Evolutionary conservation across 1,284 basidiomycete genomes (phyloP).

Genomic region (Heterobasidion occidentale): DNA sequence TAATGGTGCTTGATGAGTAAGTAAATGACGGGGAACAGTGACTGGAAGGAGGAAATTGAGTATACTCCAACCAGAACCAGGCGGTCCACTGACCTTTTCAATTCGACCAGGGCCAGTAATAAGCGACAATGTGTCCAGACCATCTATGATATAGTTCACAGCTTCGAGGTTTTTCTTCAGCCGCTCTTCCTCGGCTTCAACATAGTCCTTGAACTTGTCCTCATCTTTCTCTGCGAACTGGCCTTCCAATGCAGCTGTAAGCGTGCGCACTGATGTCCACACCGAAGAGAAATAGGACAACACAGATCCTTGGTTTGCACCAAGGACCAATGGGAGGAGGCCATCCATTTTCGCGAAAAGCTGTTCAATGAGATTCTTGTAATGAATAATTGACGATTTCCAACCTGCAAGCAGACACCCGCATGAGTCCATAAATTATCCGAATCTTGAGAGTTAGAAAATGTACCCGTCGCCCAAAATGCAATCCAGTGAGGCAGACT

Average conservation of each 20-base stretch:
- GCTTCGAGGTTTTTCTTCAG: constrained; percentile 13
- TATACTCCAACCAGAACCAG: background rate
- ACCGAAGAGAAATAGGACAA: constrained; percentile 13
- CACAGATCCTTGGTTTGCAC: constrained; percentile 12
- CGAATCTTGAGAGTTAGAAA: background rate
- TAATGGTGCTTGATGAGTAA: constrained; percentile 17
- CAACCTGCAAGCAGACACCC: constrained; percentile 12
- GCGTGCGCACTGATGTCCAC: constrained; percentile 8
- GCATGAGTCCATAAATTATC: no score
- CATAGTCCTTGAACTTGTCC: constrained; percentile 17
- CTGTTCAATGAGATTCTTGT: constrained; percentile 16
- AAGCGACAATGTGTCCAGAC: constrained; percentile 13
- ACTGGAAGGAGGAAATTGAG: constrained; percentile 1
- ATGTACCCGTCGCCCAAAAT: constrained; percentile 35
- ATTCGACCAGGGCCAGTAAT: constrained; percentile 15
- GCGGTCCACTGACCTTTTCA: constrained; percentile 15
- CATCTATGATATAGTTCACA: constrained; percentile 18
- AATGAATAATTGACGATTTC: constrained; percentile 12
- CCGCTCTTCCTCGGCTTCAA: constrained; percentile 16
- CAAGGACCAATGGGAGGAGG: constrained; percentile 9
- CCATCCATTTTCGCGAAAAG: constrained; percentile 16
- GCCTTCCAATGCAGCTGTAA: constrained; percentile 7
- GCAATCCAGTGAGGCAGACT: constrained; percentile 38
- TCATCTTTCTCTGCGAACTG: constrained; percentile 12
- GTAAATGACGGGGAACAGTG: constrained; percentile 16